A percentile compares a stretch with the other conserved stretches of the same genome.
These are phyloP conservation scores for Huntiella abstrusa DNA, from an alignment of 2,329 filamentous ascomycete genomes.

Conservation along the genomic window DNA sequence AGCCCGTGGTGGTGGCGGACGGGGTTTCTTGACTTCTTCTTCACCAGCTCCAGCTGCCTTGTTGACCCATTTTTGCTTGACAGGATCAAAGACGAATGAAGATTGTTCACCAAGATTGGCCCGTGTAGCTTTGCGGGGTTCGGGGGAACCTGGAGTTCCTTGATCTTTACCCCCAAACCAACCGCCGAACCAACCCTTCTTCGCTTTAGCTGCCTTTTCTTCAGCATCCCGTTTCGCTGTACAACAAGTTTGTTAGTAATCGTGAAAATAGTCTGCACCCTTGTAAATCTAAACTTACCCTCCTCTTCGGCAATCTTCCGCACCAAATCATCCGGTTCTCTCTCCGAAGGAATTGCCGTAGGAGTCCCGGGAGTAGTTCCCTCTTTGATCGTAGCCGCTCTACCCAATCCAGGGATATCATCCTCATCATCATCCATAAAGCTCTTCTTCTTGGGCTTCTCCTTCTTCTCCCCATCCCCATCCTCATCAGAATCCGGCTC, in stretches of 20 bases:
- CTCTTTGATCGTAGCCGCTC: conserved; percentile 27
- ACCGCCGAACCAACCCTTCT: conserved; percentile 72
- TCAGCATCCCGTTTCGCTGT: conserved; percentile 41
- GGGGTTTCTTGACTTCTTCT: conserved; percentile 37
- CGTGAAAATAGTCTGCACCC: neutral
- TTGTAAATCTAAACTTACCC: conserved; percentile 26
- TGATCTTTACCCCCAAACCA: conserved; percentile 51
- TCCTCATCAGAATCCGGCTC: conserved; percentile 26
- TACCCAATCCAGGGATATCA: conserved; percentile 32
- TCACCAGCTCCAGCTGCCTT: conserved; percentile 64
- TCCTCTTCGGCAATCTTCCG: conserved; percentile 63
- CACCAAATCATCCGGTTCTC: conserved; percentile 67
- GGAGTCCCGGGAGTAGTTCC: conserved; percentile 37
- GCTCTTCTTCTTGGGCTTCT: conserved; percentile 46
- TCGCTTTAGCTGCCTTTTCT: conserved; percentile 22
- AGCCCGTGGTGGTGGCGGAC: conserved; percentile 62
- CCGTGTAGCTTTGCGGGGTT: conserved; percentile 51
- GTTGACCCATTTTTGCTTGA: conserved; percentile 97
- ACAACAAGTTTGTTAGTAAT: neutral
- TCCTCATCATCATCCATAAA: conserved; percentile 73
- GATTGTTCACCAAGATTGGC: conserved; percentile 90
- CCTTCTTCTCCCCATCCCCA: conserved; percentile 21
- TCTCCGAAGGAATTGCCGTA: conserved; percentile 45
- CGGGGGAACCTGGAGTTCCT: conserved; percentile 19
- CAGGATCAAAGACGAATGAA: conserved; percentile 83